phyloP scores from a whole-genome alignment of 129 eudicot species.

The Flaveria robusta region DNA sequence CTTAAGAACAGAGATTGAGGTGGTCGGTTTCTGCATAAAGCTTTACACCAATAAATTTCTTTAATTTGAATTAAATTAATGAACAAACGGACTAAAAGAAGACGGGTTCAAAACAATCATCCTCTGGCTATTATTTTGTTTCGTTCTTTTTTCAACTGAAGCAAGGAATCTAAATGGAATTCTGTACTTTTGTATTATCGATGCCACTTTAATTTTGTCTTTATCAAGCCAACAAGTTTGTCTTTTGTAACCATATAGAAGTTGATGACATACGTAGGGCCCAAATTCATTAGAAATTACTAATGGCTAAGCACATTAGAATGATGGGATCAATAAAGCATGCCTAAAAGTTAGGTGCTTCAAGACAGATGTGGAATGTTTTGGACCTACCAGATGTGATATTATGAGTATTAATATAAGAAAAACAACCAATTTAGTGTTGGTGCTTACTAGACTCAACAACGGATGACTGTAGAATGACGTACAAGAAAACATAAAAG shows the following conservation, averaged over 20 bases:
- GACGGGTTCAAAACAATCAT: slow-evolving; percentile 1
- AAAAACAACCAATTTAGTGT: slow-evolving; percentile 32
- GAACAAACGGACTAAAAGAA: not conserved
- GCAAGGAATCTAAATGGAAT: slow-evolving; percentile 18
- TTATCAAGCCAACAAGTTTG: slow-evolving; percentile 16
- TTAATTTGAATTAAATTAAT: slow-evolving; percentile 1
- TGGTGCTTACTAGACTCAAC: slow-evolving; percentile 34
- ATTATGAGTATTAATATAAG: slow-evolving; percentile 19
- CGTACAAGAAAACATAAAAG: slow-evolving; percentile 18
- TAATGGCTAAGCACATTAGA: slow-evolving; percentile 28
- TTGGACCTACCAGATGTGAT: slow-evolving; percentile 45
- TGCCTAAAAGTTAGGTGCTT: slow-evolving; percentile 41
- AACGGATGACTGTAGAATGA: slow-evolving; percentile 24
- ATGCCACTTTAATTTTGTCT: slow-evolving; percentile 21
- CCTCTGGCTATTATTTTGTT: slow-evolving; percentile 22
- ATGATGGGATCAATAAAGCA: slow-evolving; percentile 34
- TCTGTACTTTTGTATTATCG: slow-evolving; percentile 9
- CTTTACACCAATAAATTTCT: not conserved
- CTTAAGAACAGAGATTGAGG: slow-evolving; percentile 20
- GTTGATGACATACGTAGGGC: slow-evolving; percentile 20
- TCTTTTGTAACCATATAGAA: slow-evolving; percentile 17
- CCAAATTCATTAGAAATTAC: slow-evolving; percentile 10
- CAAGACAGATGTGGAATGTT: slow-evolving; percentile 38
- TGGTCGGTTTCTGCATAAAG: not conserved
- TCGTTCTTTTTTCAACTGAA: slow-evolving; percentile 21